Base-by-base conservation (phyloP, 2,329 filamentous ascomycete species). In the Sarocladium brachiariae region DNA sequence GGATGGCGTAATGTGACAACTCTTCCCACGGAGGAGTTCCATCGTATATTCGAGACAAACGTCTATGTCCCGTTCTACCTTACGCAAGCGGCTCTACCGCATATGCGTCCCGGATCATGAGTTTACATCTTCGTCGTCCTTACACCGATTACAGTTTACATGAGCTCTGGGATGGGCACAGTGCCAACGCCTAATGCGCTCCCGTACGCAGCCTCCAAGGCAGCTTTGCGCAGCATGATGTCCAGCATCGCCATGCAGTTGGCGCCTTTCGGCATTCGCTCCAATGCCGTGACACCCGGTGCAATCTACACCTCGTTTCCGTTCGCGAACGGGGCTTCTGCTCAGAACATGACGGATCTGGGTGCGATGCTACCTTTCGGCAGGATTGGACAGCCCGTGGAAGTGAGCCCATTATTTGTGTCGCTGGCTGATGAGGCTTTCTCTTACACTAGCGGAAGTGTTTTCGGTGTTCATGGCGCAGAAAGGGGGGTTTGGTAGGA, bases 61-160 rank as follows among this genome's bases (percentile, higher is more conserved):
- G 30, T 53, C 14, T 53, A 41, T 33, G 52, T 50, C 14, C 37
- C 52, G 5, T 45, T 51, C 30, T 53, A 23, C n/a, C 43, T 53
- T 4, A 47, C 39, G 3, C 52, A 50, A 8, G 50, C 50, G 4
- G 52, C 52, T 7, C 27, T 39, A 21, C 51, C 48, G 13, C 18
- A 51, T 8, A 31, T 53, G 27, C 37, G 35, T 6, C 48, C 34
- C 2, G 51, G 51, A 9, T 49, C 37, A 3, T 45, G n/a, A n/a
- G n/a, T n/a, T n/a, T n/a, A n/a, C n/a, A n/a, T n/a, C n/a, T n/a
- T n/a, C n/a, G n/a, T n/a, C n/a, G n/a, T n/a, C n/a, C n/a, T n/a
- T n/a, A n/a, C n/a, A n/a, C n/a, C n/a, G n/a, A n/a, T n/a, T 37
- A 37, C 16, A 45, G 39, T 53, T 24, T 25, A 47, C 38, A 53